Percentiles rank a stretch among this genome's conserved stretches.
phyloP scores from a whole-genome alignment of 768 basidiomycete genomes.

The Termitomyces sp. region DNA sequence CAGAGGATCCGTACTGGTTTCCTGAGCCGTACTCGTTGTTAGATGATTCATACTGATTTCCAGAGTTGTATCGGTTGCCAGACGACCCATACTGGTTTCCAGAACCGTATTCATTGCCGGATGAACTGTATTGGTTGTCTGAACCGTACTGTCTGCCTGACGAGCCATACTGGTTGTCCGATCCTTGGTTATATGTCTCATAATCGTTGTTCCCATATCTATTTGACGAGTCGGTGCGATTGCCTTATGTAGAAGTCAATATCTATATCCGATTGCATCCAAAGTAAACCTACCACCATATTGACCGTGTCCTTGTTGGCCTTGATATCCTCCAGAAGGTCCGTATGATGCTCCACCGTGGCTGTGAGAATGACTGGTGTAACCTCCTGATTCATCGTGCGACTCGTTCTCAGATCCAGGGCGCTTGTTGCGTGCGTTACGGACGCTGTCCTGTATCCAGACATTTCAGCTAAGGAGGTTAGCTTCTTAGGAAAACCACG shows the following conservation, averaged over 20 bases:
- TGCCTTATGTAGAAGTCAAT: not conserved
- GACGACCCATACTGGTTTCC: constrained; percentile 2
- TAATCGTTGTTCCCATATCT: constrained; percentile 4
- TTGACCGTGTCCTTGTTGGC: constrained; percentile 15
- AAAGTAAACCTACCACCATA: constrained; percentile 8
- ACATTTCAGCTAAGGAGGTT: not conserved
- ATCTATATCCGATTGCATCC: not conserved
- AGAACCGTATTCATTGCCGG: constrained; percentile 2
- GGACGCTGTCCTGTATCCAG: constrained; percentile 46
- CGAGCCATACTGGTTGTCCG: constrained; percentile 1
- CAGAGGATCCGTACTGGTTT: constrained; percentile 9
- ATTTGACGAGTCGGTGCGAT: constrained; percentile 3
- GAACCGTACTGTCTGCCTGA: constrained; percentile 9
- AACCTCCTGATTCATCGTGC: constrained; percentile 32
- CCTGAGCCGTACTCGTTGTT: constrained; percentile 6
- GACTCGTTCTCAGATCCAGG: constrained; percentile 44
- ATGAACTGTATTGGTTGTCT: constrained; percentile 6
- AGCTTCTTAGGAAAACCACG: constrained; percentile 6
- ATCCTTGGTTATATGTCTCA: not conserved
- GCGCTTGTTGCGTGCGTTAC: constrained; percentile 56
- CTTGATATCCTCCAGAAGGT: constrained; percentile 14
- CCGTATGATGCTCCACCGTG: constrained; percentile 11
- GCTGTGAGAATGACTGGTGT: constrained; percentile 15
- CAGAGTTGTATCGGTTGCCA: constrained; percentile 8
- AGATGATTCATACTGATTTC: constrained; percentile 4